Conservation (phyloP, 805 yeast genomes). For the Cyberlindnera saturnus region DNA sequence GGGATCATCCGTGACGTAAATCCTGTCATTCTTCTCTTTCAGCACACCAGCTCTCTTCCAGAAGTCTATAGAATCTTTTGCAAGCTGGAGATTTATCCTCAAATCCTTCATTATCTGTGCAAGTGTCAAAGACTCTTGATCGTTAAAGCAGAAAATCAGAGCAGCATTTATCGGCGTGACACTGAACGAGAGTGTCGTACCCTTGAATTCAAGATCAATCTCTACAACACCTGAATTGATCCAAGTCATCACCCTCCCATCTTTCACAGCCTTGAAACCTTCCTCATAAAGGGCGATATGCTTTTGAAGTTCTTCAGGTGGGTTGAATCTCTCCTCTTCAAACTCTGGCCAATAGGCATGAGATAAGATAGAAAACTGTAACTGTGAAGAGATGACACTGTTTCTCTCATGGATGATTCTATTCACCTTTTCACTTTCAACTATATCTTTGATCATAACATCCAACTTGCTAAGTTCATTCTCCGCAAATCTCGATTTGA, state of each 20-base stretch:
- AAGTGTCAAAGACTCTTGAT: conserved; percentile 19
- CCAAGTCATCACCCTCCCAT: conserved; percentile 54
- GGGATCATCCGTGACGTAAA: background rate
- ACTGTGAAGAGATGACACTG: conserved; percentile 17
- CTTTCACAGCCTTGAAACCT: conserved; percentile 38
- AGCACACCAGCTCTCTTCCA: conserved; percentile 65
- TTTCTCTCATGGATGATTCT: conserved; percentile 26
- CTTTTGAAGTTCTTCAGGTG: conserved; percentile 39
- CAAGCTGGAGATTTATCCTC: conserved; percentile 37
- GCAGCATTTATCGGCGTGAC: conserved; percentile 71
- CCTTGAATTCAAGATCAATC: conserved; percentile 51
- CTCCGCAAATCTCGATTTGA: conserved; percentile 62
- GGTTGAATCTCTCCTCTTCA: conserved; percentile 26
- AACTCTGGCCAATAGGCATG: conserved; percentile 72
- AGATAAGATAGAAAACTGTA: conserved; percentile 63
- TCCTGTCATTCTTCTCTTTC: conserved; percentile 1
- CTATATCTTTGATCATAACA: conserved; percentile 76
- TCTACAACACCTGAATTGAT: conserved; percentile 56
- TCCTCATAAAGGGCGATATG: conserved; percentile 39
- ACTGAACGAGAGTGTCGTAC: conserved; percentile 31
- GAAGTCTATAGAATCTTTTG: conserved; percentile 37
- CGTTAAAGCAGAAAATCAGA: conserved; percentile 46
- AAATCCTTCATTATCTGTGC: conserved; percentile 30
- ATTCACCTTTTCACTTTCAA: conserved; percentile 47
- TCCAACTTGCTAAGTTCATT: conserved; percentile 63